Evolutionary conservation across 106 monocot species (phyloP).

Genomic region (Acorus gramineus): DNA sequence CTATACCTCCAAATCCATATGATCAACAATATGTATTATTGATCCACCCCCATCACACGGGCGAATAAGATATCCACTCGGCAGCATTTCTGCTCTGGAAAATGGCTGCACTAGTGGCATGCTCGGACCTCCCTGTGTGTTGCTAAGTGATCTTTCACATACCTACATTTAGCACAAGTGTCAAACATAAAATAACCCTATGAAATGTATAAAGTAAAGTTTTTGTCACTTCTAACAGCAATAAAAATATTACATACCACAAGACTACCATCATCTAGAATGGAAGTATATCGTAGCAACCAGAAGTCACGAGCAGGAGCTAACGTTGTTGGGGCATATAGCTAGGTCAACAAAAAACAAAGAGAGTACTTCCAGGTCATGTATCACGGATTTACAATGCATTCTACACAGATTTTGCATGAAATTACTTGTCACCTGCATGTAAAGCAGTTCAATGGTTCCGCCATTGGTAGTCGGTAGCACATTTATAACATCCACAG

Average conservation of each 20-base stretch:
- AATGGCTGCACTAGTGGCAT: slow-evolving; percentile 54
- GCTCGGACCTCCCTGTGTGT: slow-evolving; percentile 49
- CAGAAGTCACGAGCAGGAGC: slow-evolving; percentile 75
- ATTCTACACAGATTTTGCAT: too few relatives aligned
- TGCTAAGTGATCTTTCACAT: slow-evolving; percentile 65
- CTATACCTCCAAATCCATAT: slow-evolving; percentile 58
- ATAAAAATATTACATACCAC: slow-evolving; percentile 25
- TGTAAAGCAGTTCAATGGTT: slow-evolving; percentile 67
- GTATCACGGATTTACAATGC: too few relatives aligned
- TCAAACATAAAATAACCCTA: background rate
- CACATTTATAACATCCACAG: slow-evolving; percentile 47
- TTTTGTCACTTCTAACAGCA: background rate
- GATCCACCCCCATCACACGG: slow-evolving; percentile 66
- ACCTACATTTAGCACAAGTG: slow-evolving; percentile 18
- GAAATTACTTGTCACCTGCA: slow-evolving; percentile 36
- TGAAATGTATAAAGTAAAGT: background rate
- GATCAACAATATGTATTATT: slow-evolving; percentile 72
- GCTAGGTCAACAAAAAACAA: slow-evolving; percentile 1
- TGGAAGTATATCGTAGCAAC: slow-evolving; percentile 58
- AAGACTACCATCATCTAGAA: slow-evolving; percentile 65
- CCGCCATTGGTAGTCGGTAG: slow-evolving; percentile 44
- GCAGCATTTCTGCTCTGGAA: slow-evolving; percentile 56
- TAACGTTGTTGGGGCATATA: slow-evolving; percentile 64
- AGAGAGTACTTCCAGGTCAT: too few relatives aligned
- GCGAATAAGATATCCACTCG: slow-evolving; percentile 60